A percentile compares a stretch with the other conserved stretches of the same genome.
Conservation (phyloP, 2,329 filamentous ascomycete species). For the Cyclaneusma minus region DNA sequence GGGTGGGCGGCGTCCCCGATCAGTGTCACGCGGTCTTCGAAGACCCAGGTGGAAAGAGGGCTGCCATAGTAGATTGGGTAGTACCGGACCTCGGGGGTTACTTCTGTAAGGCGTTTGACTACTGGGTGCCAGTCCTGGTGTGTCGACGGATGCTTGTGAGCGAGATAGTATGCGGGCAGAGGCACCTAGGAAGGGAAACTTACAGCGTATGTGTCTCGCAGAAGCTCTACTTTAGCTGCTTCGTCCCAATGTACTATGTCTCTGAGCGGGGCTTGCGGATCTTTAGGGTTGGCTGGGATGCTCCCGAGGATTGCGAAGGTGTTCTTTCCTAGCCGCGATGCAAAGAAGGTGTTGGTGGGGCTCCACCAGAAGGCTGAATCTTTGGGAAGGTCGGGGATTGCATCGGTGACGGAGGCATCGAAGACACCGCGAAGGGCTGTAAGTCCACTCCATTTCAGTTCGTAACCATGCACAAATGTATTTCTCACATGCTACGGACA, state of each 20-base stretch:
- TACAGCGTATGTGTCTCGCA: slow-evolving; percentile 16
- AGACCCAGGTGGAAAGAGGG: slow-evolving; percentile 17
- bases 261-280: slow-evolving; percentile 9
- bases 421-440: slow-evolving; percentile 22
- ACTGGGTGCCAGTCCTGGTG: slow-evolving; percentile 22
- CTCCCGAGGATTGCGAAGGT: slow-evolving; percentile 19
- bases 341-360: slow-evolving; percentile 19
- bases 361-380: slow-evolving; percentile 22
- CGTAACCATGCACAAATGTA: slow-evolving; percentile 14
- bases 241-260: slow-evolving; percentile 16
- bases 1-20: slow-evolving; percentile 24
- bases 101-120: slow-evolving; percentile 18
- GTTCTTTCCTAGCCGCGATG: slow-evolving; percentile 13
- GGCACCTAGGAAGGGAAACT: slow-evolving; percentile 1
- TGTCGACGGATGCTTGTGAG: too few relatives aligned
- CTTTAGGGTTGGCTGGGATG: slow-evolving; percentile 12
- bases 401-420: slow-evolving; percentile 16
- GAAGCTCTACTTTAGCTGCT: slow-evolving; percentile 13
- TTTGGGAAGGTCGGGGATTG: slow-evolving; percentile 18
- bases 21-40: slow-evolving; percentile 16
- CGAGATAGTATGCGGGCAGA: too few relatives aligned
- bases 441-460: slow-evolving; percentile 21
- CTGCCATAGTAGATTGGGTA: slow-evolving; percentile 19
- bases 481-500: slow-evolving; percentile 12
- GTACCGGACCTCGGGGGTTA: slow-evolving; percentile 17